Evolutionary conservation across 768 basidiomycete genomes (phyloP), one percentile per base, ranked within the genome.

Genomic region (Kwoniella mangroviensis): DNA sequence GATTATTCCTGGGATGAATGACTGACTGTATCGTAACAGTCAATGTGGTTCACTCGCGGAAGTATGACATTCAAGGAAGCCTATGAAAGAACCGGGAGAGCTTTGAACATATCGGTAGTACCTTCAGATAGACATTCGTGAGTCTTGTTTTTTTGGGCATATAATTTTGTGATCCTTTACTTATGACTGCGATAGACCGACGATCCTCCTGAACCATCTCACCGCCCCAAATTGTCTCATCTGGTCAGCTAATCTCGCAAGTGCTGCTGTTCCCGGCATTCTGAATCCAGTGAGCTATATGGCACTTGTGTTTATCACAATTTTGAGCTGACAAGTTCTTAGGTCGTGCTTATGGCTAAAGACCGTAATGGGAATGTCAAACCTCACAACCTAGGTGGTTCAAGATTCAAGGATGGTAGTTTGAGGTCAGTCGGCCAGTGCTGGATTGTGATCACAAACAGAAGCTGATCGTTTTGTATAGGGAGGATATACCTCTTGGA

Each of bases 51-150:
- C 81, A 96, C 94, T 9, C 87, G 90, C 69, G 96, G 96, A 2
- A 94, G 92, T 1, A 88, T 92, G 88, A 98, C 96, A 1, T 99
- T 99, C 84, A 89, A 89, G 59, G 97, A 99, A 81, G 96, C 96
- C 1, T 98, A 96, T 77, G 84, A 93, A 78, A 86, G 91, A 74
- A 99, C 97, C 0, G 96, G 96, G 26, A 88, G 96, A 49, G 91
- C 96, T 28, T 86, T 99, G 41, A 98, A 98, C 79, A 90, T 98
- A 34, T 94, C 93, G 15, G 93, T 97, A 55, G 90, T 95, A 45
- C 94, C 93, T 5, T 91, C 91, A 43, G 92, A 94, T 81, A 88
- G 90, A 19, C 92, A 98, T 84, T 93, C 93, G 92, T 86, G 72
- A 74, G 88, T 86, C 3, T 5, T n/a, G 3, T 63, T n/a, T 21